phyloP scores from a whole-genome alignment of 2,329 filamentous ascomycete genomes.

The Beauveria sp. region DNA sequence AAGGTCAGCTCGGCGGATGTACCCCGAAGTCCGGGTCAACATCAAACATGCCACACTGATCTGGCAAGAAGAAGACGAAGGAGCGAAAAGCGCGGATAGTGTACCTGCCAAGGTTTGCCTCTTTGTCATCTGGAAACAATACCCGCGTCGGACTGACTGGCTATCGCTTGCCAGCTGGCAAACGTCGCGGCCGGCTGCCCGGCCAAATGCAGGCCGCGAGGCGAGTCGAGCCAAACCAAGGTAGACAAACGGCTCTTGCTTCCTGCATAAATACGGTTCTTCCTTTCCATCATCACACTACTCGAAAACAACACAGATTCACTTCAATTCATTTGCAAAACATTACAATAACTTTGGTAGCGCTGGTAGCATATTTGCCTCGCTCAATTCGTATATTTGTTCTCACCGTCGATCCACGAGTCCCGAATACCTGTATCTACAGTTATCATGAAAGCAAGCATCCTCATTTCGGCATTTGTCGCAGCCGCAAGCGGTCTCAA shows the following conservation, averaged over 20 bases:
- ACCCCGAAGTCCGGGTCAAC: background rate
- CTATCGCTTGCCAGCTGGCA: conserved; percentile 6
- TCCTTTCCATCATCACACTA: background rate
- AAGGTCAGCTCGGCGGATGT: background rate
- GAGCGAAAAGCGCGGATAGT: background rate
- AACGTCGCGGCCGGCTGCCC: conserved; percentile 5
- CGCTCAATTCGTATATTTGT: conserved; percentile 3
- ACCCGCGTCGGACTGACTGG: background rate
- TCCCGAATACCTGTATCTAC: background rate
- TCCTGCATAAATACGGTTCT: conserved; percentile 5
- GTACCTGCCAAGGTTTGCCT: conserved; percentile 6
- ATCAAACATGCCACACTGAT: background rate
- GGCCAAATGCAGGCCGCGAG: background rate
- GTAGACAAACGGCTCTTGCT: background rate
- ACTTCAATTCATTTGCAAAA: conserved; percentile 2
- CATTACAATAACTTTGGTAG: conserved; percentile 6
- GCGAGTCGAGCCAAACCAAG: background rate
- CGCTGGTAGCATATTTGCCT: conserved; percentile 5
- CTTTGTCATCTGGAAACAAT: conserved; percentile 9
- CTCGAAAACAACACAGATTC: conserved; percentile 2
- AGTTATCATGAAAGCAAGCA: conserved; percentile 2
- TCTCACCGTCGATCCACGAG: background rate
- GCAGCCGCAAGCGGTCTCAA: background rate
- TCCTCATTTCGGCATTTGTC: background rate
- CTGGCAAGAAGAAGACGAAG: background rate